A percentile compares a stretch with the other conserved stretches of the same genome.
Conservation (phyloP, 495 filamentous ascomycete species). For the Penicillium parvum region DNA sequence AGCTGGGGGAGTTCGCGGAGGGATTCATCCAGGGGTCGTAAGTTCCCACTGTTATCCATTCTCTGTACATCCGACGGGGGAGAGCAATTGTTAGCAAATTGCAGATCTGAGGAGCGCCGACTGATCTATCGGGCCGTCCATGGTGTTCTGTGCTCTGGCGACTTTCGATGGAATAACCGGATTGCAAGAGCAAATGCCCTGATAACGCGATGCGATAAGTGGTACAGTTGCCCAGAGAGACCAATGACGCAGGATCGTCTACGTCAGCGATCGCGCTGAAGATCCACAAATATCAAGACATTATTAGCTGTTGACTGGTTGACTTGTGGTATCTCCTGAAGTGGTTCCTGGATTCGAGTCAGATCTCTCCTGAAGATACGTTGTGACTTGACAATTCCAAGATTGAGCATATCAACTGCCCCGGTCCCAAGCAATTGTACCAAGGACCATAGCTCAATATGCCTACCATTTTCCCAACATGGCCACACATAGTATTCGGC, state of each 20-base stretch:
- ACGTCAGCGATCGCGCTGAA: conserved; percentile 12
- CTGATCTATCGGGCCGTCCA: conserved; percentile 7
- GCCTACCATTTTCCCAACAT: conserved; percentile 38
- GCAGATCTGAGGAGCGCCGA: conserved; percentile 5
- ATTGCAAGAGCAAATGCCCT: conserved; percentile 4
- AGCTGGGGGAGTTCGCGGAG: conserved; percentile 44
- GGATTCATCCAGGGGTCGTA: conserved; percentile 39
- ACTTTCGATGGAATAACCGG: not conserved
- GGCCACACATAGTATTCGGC: conserved; percentile 41
- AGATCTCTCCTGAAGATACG: no score
- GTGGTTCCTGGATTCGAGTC: no score
- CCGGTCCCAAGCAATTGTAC: not conserved
- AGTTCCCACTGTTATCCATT: conserved; percentile 33
- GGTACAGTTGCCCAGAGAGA: conserved; percentile 2
- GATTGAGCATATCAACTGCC: not conserved
- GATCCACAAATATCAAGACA: no score
- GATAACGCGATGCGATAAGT: conserved; percentile 17
- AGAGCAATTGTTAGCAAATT: conserved; percentile 4
- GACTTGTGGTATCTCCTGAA: no score
- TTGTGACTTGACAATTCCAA: not conserved
- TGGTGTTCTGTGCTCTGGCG: conserved; percentile 4
- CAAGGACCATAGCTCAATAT: conserved; percentile 16
- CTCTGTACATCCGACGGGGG: conserved; percentile 9
- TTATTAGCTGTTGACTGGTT: no score
- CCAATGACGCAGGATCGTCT: conserved; percentile 7